phyloP scores from a whole-genome alignment of 169 alveolate genomes.

The Amoebophrya sp. region DNA sequence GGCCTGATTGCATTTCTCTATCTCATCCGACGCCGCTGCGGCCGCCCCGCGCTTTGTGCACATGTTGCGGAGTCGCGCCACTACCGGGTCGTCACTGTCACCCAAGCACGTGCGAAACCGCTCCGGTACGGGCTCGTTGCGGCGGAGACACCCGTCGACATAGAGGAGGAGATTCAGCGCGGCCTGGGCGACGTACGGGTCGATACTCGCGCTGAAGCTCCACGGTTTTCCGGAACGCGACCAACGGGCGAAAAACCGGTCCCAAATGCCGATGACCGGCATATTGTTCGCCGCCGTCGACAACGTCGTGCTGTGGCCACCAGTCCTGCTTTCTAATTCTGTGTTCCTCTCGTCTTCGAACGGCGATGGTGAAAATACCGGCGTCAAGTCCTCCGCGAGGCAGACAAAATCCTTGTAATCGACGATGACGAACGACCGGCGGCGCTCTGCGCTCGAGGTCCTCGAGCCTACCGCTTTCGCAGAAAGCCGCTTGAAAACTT shows the following conservation, averaged over 20 bases:
- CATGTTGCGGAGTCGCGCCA: background rate
- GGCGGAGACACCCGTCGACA: background rate
- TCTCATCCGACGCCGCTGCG: too few species aligned
- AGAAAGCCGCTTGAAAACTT: too few species aligned
- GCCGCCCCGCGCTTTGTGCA: background rate
- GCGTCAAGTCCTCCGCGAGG: background rate
- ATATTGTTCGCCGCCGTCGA: too few species aligned
- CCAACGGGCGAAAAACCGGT: background rate
- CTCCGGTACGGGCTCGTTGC: background rate
- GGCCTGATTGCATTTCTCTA: too few species aligned
- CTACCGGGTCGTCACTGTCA: background rate
- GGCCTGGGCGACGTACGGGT: background rate
- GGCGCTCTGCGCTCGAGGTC: too few species aligned
- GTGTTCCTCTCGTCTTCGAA: too few species aligned
- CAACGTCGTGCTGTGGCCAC: too few species aligned
- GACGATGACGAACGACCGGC: background rate
- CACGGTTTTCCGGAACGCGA: background rate
- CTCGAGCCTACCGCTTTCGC: too few species aligned
- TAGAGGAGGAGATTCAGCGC: background rate
- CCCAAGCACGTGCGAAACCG: background rate
- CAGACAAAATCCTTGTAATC: background rate
- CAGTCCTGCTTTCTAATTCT: too few species aligned
- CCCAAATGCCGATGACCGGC: too few species aligned
- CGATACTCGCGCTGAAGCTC: background rate
- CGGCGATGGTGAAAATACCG: too few species aligned